Base-by-base conservation (phyloP, 331 rosid species). In the Telfairia occidentalis region DNA sequence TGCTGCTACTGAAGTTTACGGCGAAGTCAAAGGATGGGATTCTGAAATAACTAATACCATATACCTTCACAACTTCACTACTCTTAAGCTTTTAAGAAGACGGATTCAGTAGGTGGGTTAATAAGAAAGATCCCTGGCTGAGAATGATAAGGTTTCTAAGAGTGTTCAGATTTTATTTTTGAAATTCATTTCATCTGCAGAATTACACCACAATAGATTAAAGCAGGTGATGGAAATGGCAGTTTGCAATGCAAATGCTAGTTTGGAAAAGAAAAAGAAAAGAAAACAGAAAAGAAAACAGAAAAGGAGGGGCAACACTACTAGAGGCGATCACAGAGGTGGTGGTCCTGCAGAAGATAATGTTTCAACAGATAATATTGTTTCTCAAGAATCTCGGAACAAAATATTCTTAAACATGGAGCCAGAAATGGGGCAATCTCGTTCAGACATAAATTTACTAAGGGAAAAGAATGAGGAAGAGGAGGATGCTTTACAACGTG, bases 191-290 rank as follows among this genome's bases (percentile, higher is more conserved):
- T 13, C 30, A 48, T 71, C 76, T 7, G 10, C 37, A 2, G 60
- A 71, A 38, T 28, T 71, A 49, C 76, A 9, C 54, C 34, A 29
- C 18, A 7, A 7, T 48, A 71, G 60, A 28, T 48, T 46, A 71
- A 19, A 49, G 75, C 29, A 75, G 67, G 78, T 40, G 37, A 75
- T 75, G 78, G 70, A 57, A 42, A 75, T 75, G 67, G 70, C 66
- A 26, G 50, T 57, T 75, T 55, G 78, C 18, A 46, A 75, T 75
- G 55, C 40, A 40, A 61, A 73, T 10, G 19, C 34, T 34, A 0
- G 48, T 35, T 34, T 73, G 26, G 57, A 58, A 40, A 54, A 58
- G 71, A 55, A 57, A 74, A 38, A 38, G 70, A 75, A 57, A 75
- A 58, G 35, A 30, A 58, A 45, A 30, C 57, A 38, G 70, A 75